Evolutionary conservation across 2,329 filamentous ascomycete genomes (phyloP).

Genomic region (Rhexocercosporidium sp.): DNA sequence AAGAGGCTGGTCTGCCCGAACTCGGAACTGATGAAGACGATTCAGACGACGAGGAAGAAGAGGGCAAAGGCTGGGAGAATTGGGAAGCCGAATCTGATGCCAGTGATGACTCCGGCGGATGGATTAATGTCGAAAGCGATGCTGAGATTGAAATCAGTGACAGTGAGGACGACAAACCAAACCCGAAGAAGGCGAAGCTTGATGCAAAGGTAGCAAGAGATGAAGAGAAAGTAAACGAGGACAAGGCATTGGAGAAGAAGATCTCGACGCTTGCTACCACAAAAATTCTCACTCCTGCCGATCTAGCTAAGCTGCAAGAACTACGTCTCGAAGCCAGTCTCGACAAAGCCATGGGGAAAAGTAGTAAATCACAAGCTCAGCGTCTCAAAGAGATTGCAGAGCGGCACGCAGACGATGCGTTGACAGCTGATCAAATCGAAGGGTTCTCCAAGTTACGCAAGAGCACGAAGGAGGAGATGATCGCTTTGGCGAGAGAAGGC

Average conservation of each 20-base stretch:
- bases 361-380: constrained; percentile 44
- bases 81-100: constrained; percentile 51
- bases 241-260: constrained; percentile 45
- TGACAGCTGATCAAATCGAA: constrained; percentile 92
- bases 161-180: constrained; percentile 75
- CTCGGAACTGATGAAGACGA: constrained; percentile 65
- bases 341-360: constrained; percentile 62
- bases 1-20: constrained; percentile 69
- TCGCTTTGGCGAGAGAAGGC: constrained; percentile 82
- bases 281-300: constrained; percentile 91
- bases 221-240: constrained; percentile 51
- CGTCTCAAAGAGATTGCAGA: constrained; percentile 48
- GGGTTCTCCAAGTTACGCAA: constrained; percentile 82
- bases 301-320: constrained; percentile 92
- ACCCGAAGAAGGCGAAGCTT: constrained; percentile 67
- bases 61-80: constrained; percentile 36
- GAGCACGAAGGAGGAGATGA: constrained; percentile 85
- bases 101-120: constrained; percentile 78
- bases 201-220: constrained; percentile 43
- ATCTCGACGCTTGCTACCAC: constrained; percentile 86
- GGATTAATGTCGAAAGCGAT: constrained; percentile 89
- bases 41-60: constrained; percentile 52
- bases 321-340: constrained; percentile 77
- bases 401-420: constrained; percentile 82
- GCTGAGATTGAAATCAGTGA: constrained; percentile 78